A percentile compares a stretch with the other conserved stretches of the same genome.
phyloP scores from a whole-genome alignment of 1,284 basidiomycete species.

The Boletus smithii region DNA sequence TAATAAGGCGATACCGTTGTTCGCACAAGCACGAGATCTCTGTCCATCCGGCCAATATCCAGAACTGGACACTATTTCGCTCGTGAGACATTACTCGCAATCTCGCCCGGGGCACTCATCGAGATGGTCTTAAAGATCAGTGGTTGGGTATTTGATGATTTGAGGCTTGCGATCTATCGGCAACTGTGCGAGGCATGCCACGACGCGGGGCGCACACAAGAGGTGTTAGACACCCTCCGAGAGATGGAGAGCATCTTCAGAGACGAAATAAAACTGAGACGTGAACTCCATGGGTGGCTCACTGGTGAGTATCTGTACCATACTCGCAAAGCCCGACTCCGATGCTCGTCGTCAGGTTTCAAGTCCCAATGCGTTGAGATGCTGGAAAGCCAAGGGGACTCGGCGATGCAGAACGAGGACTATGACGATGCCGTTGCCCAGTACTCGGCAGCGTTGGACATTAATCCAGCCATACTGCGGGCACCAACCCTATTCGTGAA shows the following conservation, averaged over 20 bases:
- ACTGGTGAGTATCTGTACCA: conserved; percentile 6
- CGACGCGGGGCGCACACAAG: not conserved
- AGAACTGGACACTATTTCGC: conserved; percentile 12
- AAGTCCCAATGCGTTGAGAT: conserved; percentile 11
- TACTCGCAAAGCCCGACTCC: not conserved
- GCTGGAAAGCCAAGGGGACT: conserved; percentile 13
- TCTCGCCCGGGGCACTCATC: not conserved
- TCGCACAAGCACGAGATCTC: conserved; percentile 6
- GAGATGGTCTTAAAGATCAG: conserved; percentile 12
- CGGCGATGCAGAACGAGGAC: conserved; percentile 3
- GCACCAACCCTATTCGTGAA: conserved; percentile 13
- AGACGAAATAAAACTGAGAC: conserved; percentile 11
- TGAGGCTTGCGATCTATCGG: conserved; percentile 12
- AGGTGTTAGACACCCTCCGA: conserved; percentile 2
- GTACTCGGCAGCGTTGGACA: conserved; percentile 17
- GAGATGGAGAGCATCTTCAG: conserved; percentile 8
- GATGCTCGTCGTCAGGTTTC: conserved; percentile 5
- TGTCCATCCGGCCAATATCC: conserved; percentile 8
- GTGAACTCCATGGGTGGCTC: conserved; percentile 11
- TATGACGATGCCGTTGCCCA: conserved; percentile 10
- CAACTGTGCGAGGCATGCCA: conserved; percentile 14
- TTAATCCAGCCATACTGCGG: not conserved
- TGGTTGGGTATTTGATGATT: conserved; percentile 19
- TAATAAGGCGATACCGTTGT: not conserved
- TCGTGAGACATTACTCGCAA: conserved; percentile 6